These are phyloP conservation scores for Entomortierella lignicola DNA, from an alignment of 192 early-diverging fungal genomes.

Conservation along the genomic window DNA sequence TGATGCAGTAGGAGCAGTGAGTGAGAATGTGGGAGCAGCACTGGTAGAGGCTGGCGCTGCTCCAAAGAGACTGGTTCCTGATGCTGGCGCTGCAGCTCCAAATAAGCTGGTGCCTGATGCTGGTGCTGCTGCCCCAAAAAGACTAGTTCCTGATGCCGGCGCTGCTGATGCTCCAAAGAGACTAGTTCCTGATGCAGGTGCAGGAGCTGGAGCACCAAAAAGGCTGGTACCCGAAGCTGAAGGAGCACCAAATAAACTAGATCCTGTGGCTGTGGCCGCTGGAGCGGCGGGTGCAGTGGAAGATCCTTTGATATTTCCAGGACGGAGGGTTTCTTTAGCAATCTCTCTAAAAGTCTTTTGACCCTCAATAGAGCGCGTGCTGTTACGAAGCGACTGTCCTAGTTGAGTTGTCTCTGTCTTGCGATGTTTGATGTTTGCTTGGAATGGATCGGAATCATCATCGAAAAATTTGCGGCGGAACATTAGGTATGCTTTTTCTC, in stretches of 20 bases:
- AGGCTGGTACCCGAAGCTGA: background rate
- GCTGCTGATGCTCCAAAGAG: too few relatives aligned
- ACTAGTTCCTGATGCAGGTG: too few relatives aligned
- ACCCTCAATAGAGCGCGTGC: background rate
- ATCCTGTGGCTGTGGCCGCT: background rate
- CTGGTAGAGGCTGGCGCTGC: background rate
- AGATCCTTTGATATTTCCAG: conserved; percentile 2
- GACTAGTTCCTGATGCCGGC: too few relatives aligned
- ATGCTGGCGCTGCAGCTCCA: background rate
- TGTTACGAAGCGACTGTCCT: conserved; percentile 10
- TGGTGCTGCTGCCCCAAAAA: too few relatives aligned
- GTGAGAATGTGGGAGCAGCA: conserved; percentile 10
- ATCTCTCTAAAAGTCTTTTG: conserved; percentile 44
- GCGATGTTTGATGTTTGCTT: conserved; percentile 31
- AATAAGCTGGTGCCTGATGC: too few relatives aligned
- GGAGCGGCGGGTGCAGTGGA: background rate
- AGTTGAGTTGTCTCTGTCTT: conserved; percentile 16
- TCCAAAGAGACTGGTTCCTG: background rate
- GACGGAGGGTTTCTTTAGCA: conserved; percentile 37
- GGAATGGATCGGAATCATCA: conserved; percentile 51
- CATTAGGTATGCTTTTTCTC: conserved; percentile 49
- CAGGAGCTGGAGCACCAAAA: background rate
- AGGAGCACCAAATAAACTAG: conserved; percentile 6
- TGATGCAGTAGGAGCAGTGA: conserved; percentile 9
- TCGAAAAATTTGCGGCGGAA: conserved; percentile 49